Evolutionary conservation across 768 basidiomycete species (phyloP), one percentile per base, ranked within the genome.

Genomic region (Podaxis mareebaensis): DNA sequence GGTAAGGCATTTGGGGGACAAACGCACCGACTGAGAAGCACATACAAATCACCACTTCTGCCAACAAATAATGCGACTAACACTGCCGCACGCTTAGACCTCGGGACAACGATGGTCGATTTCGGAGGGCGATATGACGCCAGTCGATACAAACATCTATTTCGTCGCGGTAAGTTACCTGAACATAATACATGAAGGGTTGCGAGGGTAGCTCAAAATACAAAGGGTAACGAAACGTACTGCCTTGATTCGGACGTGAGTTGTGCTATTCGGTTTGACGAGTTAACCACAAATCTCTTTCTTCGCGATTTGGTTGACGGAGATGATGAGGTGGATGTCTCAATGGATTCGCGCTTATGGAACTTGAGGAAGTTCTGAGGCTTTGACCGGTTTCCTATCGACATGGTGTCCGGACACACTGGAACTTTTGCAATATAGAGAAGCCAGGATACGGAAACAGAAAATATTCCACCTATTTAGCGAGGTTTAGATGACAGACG

Each of bases 11-110:
- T 15, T 28, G n/a, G 39, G 48, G 15, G 30, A 62, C 69, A 61
- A 60, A 78, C 90, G 69, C 70, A 91, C 92, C 88, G 81, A 69
- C 85, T 93, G n/a, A 96, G 81, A 33, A 95, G 71, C 3, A 96
- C 95, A 67, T 95, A 92, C 26, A 96, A 69, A 67, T 96, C 92
- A 4, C 95, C 94, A 33, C 81, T 80, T 6, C 94, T 79, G 0
- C 95, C 95, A 2, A 94, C 86, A 64, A 96, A 96, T 54, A 96
- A 70, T 11, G 92, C 91, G 0, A 95, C 89, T 10, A 95, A 81
- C 0, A 95, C 93, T 0, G 91, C 91, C 0, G 93, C 90, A 58
- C 83, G 81, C 55, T 83, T 75, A 6, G 84, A 81, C 12, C 85
- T 79, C 0, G 91, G 91, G 56, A 84, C 77, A 59, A 73, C 68